Evolutionary conservation across 1,284 basidiomycete genomes (phyloP), one percentile per base, ranked within the genome.

Genomic region (Ustilago shanxiensis): DNA sequence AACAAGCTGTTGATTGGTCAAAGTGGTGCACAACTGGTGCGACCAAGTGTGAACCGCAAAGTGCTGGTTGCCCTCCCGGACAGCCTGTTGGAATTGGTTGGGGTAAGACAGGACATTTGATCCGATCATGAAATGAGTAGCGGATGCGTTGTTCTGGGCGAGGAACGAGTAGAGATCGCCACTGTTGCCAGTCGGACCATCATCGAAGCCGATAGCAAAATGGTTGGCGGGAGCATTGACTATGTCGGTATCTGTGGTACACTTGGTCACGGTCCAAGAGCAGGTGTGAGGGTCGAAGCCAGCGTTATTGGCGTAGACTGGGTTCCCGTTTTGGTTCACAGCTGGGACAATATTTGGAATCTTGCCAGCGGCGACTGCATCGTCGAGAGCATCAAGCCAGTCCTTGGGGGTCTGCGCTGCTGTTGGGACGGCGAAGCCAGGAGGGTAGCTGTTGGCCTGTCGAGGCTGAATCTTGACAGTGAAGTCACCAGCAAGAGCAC

Each of bases 91-190:
- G 18, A 97, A 89, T 76, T 95, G 90, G 6, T 89, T 82, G 3
- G 94, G 92, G 61, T 90, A 89, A 66, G 93, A 92, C 69, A 95
- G 89, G 70, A 93, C 92, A 76, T 95, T 93, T 29, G 94, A 95
- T 55, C 95, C 95, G 28, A 97, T 91, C 59, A 94, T 91, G 88
- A 96, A 98, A 89, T 97, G 97, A 1, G 95, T 97, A 3, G 94
- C 90, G 8, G 87, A 88, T 76, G 96, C 83, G 60, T 91, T 87
- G 83, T 93, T 88, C 74, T 90, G 85, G 52, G 89, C 85, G 56
- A 98, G 88, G 83, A 89, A 94, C 57, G 90, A 87, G 55, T 95
- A 89, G 9, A 86, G 72, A 60, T 82, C 88, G 20, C 92, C 90
- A 2, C 94, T 95, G 87, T 92, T 93, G 20, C 89, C 90, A 53